Base-by-base conservation (phyloP, 208 protist genomes). In the Wallacemonas rigidus region DNA sequence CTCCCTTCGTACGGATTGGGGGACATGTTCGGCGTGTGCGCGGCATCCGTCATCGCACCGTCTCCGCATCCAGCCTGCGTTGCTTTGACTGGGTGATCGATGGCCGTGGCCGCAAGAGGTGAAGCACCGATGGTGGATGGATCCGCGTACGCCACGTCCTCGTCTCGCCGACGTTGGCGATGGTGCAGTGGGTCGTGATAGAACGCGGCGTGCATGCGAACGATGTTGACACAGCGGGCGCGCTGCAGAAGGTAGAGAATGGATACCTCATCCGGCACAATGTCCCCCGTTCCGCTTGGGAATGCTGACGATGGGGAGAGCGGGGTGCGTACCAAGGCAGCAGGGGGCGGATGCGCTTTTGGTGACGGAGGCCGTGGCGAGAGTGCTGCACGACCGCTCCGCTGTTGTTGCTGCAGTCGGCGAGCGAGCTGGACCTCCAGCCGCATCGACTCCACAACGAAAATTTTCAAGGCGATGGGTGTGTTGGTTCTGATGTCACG, bases 381-480 rank as follows among this genome's bases (percentile, higher is more conserved):
- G 43, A 60, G 39, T 76, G n/a, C 48, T 38, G 2, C 40, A 57
- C 41, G 26, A 74, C 62, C 8, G 55, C 71, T 15, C 50, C 2
- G 57, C 43, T 12, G 17, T 11, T n/a, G 65, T 38, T 44, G 41
- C 7, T 26, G 26, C 26, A 26, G 26, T 26, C 61, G 43, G 7
- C 61, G 41, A 12, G 15, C 40, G 11, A 44, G 57, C 8, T 63
- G 54, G 38, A 26, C 11, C 44, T 14, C 38, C 41, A 67, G 43
- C 36, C 41, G 41, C 55, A 56, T 35, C 64, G 71, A 9, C 75
- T 54, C 53, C 51, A 78, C 72, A 58, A 70, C 72, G n/a, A 86
- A 67, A 15, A 88, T 45, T 68, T 92, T 92, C 43, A 90, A 73
- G 2, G 87, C 87, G 7, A 92, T 79, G 14, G 73, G 41, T 48